Evolutionary conservation across 257 asterid genomes (phyloP).

Genomic region (Linaria vulgaris): DNA sequence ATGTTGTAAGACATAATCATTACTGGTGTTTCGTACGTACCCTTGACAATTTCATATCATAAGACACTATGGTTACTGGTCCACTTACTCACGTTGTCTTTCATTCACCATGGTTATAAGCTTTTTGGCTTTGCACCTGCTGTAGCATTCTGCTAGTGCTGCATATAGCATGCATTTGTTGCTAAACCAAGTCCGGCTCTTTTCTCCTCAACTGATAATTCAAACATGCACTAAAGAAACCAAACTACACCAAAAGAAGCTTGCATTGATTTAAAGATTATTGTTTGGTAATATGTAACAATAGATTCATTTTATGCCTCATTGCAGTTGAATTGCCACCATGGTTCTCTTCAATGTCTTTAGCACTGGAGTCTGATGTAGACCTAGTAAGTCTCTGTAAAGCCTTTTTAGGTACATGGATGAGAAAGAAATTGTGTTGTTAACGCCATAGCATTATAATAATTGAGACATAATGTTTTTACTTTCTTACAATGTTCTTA

Average conservation of each 20-base stretch:
- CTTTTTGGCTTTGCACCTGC: neutral
- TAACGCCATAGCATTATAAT: neutral
- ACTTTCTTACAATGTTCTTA: neutral
- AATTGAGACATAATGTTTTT: neutral
- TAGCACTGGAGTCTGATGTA: constrained; percentile 69
- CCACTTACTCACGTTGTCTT: no score
- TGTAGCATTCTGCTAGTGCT: neutral
- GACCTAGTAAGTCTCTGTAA: constrained; percentile 57
- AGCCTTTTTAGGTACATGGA: constrained; percentile 19
- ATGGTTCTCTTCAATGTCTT: constrained; percentile 78
- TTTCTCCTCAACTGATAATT: neutral
- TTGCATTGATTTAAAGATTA: neutral
- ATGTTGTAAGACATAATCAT: no score
- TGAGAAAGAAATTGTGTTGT: neutral
- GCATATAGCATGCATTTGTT: neutral
- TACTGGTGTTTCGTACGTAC: no score
- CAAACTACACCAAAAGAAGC: neutral
- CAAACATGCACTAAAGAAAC: neutral
- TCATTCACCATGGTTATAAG: neutral
- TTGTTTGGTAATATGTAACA: neutral
- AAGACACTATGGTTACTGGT: no score
- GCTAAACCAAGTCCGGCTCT: neutral
- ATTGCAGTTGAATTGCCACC: constrained; percentile 90
- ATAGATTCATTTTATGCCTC: constrained; percentile 21
- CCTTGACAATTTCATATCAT: no score